A percentile compares a stretch with the other conserved stretches of the same genome.
phyloP scores from a whole-genome alignment of 192 early-diverging fungal species.

The Coemansia erecta region DNA sequence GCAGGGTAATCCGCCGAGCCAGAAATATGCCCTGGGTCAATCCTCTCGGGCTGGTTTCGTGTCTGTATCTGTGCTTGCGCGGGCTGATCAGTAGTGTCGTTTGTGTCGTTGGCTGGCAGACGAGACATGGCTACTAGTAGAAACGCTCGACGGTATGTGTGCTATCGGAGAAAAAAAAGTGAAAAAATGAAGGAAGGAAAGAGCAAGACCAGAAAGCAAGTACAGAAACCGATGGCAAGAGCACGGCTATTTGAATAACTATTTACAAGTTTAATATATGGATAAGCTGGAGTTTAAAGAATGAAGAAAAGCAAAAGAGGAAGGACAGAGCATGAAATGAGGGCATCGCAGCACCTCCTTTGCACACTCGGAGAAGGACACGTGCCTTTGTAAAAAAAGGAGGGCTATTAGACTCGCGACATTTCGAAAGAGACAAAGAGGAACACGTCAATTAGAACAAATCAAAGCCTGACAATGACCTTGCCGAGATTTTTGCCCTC shows the following conservation, averaged over 20 bases:
- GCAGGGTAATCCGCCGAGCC: slow-evolving; percentile 4
- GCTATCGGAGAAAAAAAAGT: not conserved
- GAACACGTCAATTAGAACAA: not conserved
- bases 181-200: slow-evolving; percentile 4
- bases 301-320: no score
- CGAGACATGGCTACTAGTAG: slow-evolving; percentile 7
- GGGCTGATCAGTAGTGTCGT: not conserved
- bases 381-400: not conserved
- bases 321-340: no score
- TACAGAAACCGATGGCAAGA: no score
- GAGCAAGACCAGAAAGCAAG: no score
- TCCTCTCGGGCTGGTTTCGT: not conserved
- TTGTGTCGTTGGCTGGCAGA: slow-evolving; percentile 6
- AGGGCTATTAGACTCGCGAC: not conserved
- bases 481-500: slow-evolving; percentile 72
- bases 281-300: no score
- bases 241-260: no score
- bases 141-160: no score
- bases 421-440: not conserved
- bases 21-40: slow-evolving; percentile 1
- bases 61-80: not conserved
- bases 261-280: no score
- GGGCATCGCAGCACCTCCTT: not conserved
- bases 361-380: not conserved
- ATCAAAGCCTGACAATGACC: slow-evolving; percentile 53